Evolutionary conservation across 768 basidiomycete species (phyloP), one percentile per base, ranked within the genome.

Genomic region (Panus rudis): DNA sequence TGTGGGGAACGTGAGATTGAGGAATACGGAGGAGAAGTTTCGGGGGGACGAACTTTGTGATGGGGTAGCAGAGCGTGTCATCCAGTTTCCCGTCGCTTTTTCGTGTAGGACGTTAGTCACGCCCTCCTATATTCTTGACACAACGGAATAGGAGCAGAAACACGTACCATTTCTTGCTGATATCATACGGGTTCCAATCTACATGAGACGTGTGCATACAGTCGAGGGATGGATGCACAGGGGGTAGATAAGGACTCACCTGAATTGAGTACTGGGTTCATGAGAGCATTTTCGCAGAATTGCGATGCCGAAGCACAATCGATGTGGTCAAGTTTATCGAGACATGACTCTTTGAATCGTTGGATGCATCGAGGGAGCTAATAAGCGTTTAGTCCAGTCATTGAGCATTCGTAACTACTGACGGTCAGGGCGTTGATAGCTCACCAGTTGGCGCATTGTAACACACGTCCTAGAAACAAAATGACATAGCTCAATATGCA

Each of bases 171-270:
- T 67, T 59, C 54, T 72, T 72, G 53, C 72, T 80, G 39, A 89
- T 72, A 52, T 89, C 84, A 56, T 89, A 87, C 2, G 74, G 76
- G 54, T 79, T 79, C 19, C 50, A 43, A 22, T 58, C 63, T 61
- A 10, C 68, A 68, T 69, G 13, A 5, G 7, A 24, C 3, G 5
- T n/a, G 7, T 42, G 20, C n/a, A 3, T 30, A 27, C 4, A 43
- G 14, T 6, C 8, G 14, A 2, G 5, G 14, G 19, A 39, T 13
- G 19, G 6, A 20, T 24, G 22, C 28, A 28, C n/a, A 13, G 11
- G 46, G 55, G 75, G 55, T 79, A 78, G 10, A 45, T 37, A 23
- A 8, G 68, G 68, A 70, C 24, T 6, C 50, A 67, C 64, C 67
- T 1, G 58, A 61, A 4, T 6, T 27, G 14, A 48, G 22, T 45